Conservation (phyloP, 306 rosid genomes). For the Chamaecrista fasciculata region DNA sequence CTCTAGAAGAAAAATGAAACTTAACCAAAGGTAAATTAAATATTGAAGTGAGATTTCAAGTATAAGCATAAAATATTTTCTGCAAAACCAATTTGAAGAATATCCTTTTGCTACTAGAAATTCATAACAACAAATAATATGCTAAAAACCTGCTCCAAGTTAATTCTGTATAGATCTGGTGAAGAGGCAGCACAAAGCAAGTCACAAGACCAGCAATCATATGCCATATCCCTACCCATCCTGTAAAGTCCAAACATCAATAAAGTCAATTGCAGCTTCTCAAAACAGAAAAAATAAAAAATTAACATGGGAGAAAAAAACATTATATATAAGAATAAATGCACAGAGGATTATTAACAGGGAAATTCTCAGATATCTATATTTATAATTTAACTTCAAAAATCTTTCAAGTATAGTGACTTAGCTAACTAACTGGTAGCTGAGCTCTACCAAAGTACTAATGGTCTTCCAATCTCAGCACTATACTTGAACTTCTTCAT, state of each 20-base stretch:
- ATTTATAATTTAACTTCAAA: background rate
- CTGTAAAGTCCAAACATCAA: slow-evolving; percentile 47
- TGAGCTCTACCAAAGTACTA: background rate
- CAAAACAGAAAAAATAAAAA: background rate
- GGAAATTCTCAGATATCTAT: background rate
- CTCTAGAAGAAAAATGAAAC: slow-evolving; percentile 12
- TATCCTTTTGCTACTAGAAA: background rate
- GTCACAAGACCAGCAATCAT: slow-evolving; percentile 92
- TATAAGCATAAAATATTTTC: background rate
- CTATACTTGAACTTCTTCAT: slow-evolving; percentile 1
- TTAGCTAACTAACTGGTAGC: background rate
- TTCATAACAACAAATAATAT: slow-evolving; percentile 12
- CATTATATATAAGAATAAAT: slow-evolving; percentile 10
- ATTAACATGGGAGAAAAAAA: background rate
- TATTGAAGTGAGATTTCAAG: slow-evolving; percentile 15
- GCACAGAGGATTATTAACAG: background rate
- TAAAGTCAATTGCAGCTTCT: slow-evolving; percentile 13
- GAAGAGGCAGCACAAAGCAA: slow-evolving; percentile 98
- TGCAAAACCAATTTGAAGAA: slow-evolving; percentile 3
- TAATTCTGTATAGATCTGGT: slow-evolving; percentile 85
- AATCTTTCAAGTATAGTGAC: background rate
- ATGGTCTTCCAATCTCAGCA: background rate
- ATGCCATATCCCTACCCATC: slow-evolving; percentile 85
- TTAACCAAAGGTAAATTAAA: background rate
- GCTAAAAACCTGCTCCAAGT: slow-evolving; percentile 74